These are phyloP conservation scores for Pinus tabuliformis DNA, from an alignment of 75 land plant genomes.

Conservation along the genomic window DNA sequence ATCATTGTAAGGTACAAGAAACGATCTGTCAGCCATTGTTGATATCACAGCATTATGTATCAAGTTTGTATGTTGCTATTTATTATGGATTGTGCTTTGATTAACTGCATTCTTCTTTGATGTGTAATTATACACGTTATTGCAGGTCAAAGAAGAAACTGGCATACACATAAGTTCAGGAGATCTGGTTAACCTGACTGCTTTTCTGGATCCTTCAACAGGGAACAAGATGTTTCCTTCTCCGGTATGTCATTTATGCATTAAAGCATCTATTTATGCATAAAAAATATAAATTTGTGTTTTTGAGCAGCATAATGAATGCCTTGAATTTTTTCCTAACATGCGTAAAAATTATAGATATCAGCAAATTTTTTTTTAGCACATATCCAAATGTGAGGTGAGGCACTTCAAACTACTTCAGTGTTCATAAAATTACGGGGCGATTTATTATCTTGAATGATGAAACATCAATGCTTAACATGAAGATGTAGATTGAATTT, in stretches of 20 bases:
- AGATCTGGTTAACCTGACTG: slow-evolving; percentile 83
- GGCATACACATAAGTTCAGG: slow-evolving; percentile 69
- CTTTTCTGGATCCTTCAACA: slow-evolving; percentile 78
- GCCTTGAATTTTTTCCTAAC: not conserved
- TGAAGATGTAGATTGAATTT: not conserved
- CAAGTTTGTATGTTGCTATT: not conserved
- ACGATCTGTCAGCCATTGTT: not conserved
- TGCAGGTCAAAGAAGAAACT: slow-evolving; percentile 92
- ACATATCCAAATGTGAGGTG: not conserved
- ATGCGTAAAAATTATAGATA: not conserved
- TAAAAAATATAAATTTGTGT: not conserved
- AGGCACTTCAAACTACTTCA: not conserved
- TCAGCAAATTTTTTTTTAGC: not conserved
- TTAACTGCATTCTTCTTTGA: not conserved
- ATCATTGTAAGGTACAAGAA: not conserved
- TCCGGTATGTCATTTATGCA: slow-evolving; percentile 46
- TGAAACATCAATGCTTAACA: not conserved
- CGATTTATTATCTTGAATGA: not conserved
- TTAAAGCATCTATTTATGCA: not conserved
- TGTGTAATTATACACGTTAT: not conserved
- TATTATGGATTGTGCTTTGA: not conserved
- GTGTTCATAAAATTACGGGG: not conserved
- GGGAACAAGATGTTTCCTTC: slow-evolving; percentile 89
- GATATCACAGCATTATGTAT: not conserved
- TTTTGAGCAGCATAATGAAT: not conserved